Percentiles rank a stretch among this genome's conserved stretches.
These are phyloP conservation scores for Fomitopsis serialis DNA, from an alignment of 768 basidiomycete species.

Conservation along the genomic window DNA sequence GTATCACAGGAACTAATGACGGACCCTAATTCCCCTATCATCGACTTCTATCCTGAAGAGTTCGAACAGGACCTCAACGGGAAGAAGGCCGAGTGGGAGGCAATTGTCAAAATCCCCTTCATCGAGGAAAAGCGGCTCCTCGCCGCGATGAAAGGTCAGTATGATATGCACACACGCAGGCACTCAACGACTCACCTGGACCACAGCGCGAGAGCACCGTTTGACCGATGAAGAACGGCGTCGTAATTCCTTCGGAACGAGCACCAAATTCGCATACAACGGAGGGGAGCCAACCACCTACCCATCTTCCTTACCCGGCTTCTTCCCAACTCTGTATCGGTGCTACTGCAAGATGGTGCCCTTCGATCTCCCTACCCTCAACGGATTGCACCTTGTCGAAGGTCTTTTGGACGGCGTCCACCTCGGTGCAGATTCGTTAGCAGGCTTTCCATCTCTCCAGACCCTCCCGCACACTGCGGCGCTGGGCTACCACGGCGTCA, in stretches of 20 bases:
- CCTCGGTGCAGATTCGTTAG: conserved; percentile 79
- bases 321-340: conserved; percentile 84
- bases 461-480: conserved; percentile 76
- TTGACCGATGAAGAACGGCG: conserved; percentile 69
- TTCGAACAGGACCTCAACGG: conserved; percentile 95
- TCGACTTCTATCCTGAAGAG: conserved; percentile 90
- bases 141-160: conserved; percentile 76
- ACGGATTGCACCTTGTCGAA: conserved; percentile 78
- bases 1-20: conserved; percentile 79
- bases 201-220: conserved; percentile 70
- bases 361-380: conserved; percentile 85
- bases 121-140: conserved; percentile 80
- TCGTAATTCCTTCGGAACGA: conserved; percentile 77
- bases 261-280: conserved; percentile 73
- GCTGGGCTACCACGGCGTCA: conserved; percentile 85
- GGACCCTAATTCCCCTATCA: conserved; percentile 75
- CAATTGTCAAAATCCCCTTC: conserved; percentile 97
- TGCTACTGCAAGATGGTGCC: conserved; percentile 77
- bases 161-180: not conserved
- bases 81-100: conserved; percentile 99
- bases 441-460: conserved; percentile 94
- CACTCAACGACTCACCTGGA: too few relatives aligned
- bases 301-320: conserved; percentile 89
- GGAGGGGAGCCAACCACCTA: conserved; percentile 60
- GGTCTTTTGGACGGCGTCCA: conserved; percentile 88